Evolutionary conservation across 148 eudicot species (phyloP).

Genomic region (Rhododendron griersonianum): DNA sequence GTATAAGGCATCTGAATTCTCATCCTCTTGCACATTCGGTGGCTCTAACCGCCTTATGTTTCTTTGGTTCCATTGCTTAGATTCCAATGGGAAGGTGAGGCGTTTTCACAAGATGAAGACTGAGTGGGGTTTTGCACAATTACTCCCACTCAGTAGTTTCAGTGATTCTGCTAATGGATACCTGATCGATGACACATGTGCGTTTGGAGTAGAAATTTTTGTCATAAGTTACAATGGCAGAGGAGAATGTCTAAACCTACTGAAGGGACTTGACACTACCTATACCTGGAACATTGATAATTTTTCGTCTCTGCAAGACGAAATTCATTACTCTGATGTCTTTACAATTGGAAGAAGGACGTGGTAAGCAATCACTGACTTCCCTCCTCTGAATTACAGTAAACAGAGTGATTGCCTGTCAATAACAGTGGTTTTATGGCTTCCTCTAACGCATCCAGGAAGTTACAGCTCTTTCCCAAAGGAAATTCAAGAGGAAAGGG

Average conservation of each 20-base stretch:
- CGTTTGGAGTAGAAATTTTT: neutral
- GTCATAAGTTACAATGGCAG: neutral
- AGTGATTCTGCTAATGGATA: neutral
- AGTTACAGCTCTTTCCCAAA: neutral
- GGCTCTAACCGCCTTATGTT: neutral
- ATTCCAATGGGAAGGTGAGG: neutral
- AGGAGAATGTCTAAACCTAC: neutral
- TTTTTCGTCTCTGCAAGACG: neutral
- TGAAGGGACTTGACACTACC: neutral
- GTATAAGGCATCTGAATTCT: neutral
- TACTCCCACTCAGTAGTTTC: neutral
- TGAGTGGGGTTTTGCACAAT: neutral
- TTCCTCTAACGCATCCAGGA: neutral
- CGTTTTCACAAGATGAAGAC: neutral
- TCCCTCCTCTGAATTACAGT: neutral
- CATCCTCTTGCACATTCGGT: neutral
- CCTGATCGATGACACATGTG: neutral
- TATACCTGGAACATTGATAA: neutral
- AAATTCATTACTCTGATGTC: neutral
- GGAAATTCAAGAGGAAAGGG: neutral
- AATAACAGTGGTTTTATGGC: neutral
- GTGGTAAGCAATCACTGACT: neutral
- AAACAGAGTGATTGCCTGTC: neutral
- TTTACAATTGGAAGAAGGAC: neutral
- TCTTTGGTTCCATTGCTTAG: neutral